Percentiles rank a stretch among this genome's conserved stretches.
Conservation (phyloP, 305 asterid genomes). For the Ajuga reptans region DNA sequence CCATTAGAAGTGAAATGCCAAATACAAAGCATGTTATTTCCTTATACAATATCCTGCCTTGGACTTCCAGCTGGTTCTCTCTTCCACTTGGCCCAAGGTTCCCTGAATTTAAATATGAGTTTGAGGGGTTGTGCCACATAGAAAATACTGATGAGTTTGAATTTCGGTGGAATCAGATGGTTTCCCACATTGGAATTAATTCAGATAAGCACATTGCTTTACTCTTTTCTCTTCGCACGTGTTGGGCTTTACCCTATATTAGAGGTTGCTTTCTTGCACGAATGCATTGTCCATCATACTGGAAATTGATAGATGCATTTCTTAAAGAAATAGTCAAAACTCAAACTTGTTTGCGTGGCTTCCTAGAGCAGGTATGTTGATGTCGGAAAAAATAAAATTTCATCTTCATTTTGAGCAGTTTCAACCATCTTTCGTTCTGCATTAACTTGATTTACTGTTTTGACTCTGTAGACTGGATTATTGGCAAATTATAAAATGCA, state of each 20-base stretch:
- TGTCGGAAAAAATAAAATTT: background rate
- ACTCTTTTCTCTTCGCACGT: slow-evolving; percentile 41
- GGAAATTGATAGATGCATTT: slow-evolving; percentile 32
- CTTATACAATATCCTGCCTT: slow-evolving; percentile 37
- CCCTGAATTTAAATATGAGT: slow-evolving; percentile 41
- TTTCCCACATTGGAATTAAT: slow-evolving; percentile 38
- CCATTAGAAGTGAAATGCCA: slow-evolving; percentile 52
- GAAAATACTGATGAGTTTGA: slow-evolving; percentile 56
- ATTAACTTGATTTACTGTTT: slow-evolving; percentile 12
- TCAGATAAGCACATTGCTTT: slow-evolving; percentile 54
- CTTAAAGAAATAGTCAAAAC: slow-evolving; percentile 34
- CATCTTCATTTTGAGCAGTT: background rate
- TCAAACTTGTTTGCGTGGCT: slow-evolving; percentile 46
- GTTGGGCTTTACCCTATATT: slow-evolving; percentile 51
- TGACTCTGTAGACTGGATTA: slow-evolving; percentile 36
- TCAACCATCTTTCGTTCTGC: background rate
- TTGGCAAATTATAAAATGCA: slow-evolving; percentile 31
- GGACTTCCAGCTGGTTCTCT: slow-evolving; percentile 50
- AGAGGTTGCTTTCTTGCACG: slow-evolving; percentile 55
- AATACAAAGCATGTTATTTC: slow-evolving; percentile 52
- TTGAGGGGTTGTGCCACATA: slow-evolving; percentile 40
- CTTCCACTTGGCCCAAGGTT: slow-evolving; percentile 49
- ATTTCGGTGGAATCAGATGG: slow-evolving; percentile 56
- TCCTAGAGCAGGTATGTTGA: slow-evolving; percentile 47
- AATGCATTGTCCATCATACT: slow-evolving; percentile 37